A percentile compares a stretch with the other conserved stretches of the same genome.
Evolutionary conservation across 306 rosid species (phyloP).

Genomic region (Quillaja saponaria): DNA sequence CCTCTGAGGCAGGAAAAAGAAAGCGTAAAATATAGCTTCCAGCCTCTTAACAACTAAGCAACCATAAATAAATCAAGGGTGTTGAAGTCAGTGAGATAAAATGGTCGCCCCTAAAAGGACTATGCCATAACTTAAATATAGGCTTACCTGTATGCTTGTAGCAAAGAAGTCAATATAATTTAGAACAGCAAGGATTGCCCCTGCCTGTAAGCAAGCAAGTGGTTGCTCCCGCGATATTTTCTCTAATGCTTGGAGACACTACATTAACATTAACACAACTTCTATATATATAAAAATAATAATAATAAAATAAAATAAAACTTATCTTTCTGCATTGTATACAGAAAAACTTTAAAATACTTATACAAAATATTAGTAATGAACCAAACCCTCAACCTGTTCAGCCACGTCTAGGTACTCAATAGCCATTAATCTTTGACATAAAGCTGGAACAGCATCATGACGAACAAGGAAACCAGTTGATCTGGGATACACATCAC

Average conservation of each 20-base stretch:
- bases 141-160: conserved; percentile 78
- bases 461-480: conserved; percentile 78
- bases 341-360: neutral
- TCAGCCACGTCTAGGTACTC: conserved; percentile 96
- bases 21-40: conserved; percentile 15
- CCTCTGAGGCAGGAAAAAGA: conserved; percentile 53
- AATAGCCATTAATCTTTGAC: conserved; percentile 73
- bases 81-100: conserved; percentile 4
- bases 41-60: conserved; percentile 16
- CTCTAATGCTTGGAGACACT: conserved; percentile 98
- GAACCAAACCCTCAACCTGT: conserved; percentile 50
- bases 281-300: too few relatives aligned
- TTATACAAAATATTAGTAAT: conserved; percentile 20
- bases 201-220: conserved; percentile 86
- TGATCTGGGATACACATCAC: conserved; percentile 83
- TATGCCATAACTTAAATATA: conserved; percentile 20
- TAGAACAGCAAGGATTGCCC: conserved; percentile 91
- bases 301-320: conserved; percentile 26
- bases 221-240: conserved; percentile 97
- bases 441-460: conserved; percentile 78
- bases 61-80: neutral
- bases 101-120: neutral
- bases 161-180: conserved; percentile 88
- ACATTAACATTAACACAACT: too few relatives aligned
- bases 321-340: conserved; percentile 19